Evolutionary conservation across 495 filamentous ascomycete species (phyloP).

Genomic region (Hypoxylon rickii): DNA sequence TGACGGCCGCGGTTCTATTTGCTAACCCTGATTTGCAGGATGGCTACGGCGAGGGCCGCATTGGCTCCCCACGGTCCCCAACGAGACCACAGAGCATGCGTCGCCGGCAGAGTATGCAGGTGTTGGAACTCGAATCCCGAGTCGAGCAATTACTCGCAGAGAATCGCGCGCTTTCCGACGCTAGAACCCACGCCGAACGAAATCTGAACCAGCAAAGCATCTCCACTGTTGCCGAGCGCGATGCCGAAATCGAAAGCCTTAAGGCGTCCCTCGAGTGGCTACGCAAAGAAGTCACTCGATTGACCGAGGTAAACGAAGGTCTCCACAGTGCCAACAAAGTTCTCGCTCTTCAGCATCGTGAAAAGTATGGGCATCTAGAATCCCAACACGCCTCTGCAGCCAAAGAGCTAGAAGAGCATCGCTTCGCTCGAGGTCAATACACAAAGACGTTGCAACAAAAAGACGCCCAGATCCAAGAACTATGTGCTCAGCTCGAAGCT

Average conservation of each 20-base stretch:
- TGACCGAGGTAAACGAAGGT: conserved; percentile 74
- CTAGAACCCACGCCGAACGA: conserved; percentile 68
- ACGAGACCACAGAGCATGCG: conserved; percentile 95
- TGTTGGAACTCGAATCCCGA: conserved; percentile 76
- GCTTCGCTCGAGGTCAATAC: conserved; percentile 61
- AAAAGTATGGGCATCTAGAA: conserved; percentile 64
- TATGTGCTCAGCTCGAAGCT: conserved; percentile 76
- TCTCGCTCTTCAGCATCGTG: conserved; percentile 68
- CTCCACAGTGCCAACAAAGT: conserved; percentile 71
- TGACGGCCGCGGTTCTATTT: conserved; percentile 18
- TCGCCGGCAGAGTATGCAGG: conserved; percentile 93
- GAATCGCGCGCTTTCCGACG: conserved; percentile 75
- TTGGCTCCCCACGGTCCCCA: conserved; percentile 84
- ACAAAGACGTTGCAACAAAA: conserved; percentile 74
- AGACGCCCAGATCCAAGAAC: conserved; percentile 74
- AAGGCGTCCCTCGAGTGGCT: conserved; percentile 75
- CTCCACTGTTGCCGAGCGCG: conserved; percentile 63
- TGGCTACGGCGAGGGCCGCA: conserved; percentile 90
- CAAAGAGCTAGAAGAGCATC: conserved; percentile 67
- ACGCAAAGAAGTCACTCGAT: conserved; percentile 73
- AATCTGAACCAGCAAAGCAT: conserved; percentile 45
- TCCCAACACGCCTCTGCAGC: conserved; percentile 56
- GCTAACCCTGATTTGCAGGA: conserved; percentile 61
- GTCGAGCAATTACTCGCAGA: conserved; percentile 82
- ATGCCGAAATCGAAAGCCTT: conserved; percentile 81